phyloP scores from a whole-genome alignment of 495 filamentous ascomycete genomes.

The Chaetomium fimeti region DNA sequence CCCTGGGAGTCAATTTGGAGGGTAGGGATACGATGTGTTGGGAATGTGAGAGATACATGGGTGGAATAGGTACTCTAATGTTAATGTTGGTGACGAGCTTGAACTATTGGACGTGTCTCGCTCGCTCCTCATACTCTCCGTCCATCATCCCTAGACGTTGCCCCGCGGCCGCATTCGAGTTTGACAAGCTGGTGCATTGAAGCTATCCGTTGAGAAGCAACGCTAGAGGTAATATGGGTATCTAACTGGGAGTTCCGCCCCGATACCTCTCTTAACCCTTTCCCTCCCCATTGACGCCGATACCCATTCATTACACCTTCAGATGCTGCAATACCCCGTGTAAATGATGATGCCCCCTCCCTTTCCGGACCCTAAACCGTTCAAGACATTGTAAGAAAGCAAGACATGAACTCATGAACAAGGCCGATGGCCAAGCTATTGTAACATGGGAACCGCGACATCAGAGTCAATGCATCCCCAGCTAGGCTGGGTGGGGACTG shows the following conservation, averaged over 20 bases:
- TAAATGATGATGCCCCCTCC: not conserved
- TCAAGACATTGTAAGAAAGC: conserved; percentile 4
- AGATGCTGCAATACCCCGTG: not conserved
- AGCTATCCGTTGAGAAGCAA: not conserved
- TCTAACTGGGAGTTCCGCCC: not conserved
- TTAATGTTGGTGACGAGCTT: not conserved
- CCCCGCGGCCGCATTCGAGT: not conserved
- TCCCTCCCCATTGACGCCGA: not conserved
- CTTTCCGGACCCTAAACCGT: not conserved
- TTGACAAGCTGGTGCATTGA: not conserved
- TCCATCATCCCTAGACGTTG: too few relatives aligned
- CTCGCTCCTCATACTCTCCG: too few relatives aligned
- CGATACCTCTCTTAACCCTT: not conserved
- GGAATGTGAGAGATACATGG: not conserved
- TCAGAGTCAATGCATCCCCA: not conserved
- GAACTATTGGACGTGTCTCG: too few relatives aligned
- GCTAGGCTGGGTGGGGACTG: too few relatives aligned
- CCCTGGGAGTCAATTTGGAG: conserved; percentile 17
- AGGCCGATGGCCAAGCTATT: not conserved
- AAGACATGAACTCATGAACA: conserved; percentile 1
- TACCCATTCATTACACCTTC: not conserved
- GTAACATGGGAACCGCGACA: not conserved
- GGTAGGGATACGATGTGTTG: not conserved
- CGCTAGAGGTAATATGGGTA: conserved; percentile 3
- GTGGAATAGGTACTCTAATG: not conserved